Conservation (phyloP, 1,139 yeast species). For the Candida dubliniensis region DNA sequence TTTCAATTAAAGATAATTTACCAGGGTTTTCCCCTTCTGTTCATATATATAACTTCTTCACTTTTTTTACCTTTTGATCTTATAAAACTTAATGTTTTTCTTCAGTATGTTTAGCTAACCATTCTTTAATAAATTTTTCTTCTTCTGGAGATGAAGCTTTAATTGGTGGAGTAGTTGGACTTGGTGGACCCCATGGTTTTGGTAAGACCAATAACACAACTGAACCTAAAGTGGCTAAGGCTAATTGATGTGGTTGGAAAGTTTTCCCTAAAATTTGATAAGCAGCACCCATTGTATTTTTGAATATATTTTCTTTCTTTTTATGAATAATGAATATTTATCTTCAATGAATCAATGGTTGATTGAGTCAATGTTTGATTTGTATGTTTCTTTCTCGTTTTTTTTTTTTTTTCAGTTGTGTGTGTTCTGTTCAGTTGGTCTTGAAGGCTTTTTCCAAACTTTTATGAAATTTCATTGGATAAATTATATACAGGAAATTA, state of each 20-base stretch:
- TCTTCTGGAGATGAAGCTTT: conserved; percentile 84
- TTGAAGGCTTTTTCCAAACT: neutral
- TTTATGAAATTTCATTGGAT: neutral
- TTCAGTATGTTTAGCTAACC: conserved; percentile 38
- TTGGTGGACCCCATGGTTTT: conserved; percentile 68
- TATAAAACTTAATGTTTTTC: conserved; percentile 31
- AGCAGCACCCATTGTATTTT: conserved; percentile 79
- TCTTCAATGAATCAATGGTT: neutral
- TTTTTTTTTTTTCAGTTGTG: neutral
- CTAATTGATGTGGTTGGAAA: conserved; percentile 71
- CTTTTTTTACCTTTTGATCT: too few species aligned
- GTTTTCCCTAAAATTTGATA: conserved; percentile 76
- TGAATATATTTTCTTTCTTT: neutral
- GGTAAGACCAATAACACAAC: conserved; percentile 60
- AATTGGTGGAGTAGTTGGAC: conserved; percentile 64
- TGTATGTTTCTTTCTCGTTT: neutral
- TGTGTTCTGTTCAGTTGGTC: too few species aligned
- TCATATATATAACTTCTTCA: neutral
- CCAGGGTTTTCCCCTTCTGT: too few species aligned
- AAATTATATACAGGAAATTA: neutral
- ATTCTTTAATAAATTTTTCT: conserved; percentile 65
- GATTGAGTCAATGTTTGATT: neutral
- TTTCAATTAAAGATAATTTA: too few species aligned
- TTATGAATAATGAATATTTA: neutral
- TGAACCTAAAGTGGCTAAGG: conserved; percentile 66